Evolutionary conservation across 2,329 filamentous ascomycete species (phyloP).

Genomic region (Penicillium sp.): DNA sequence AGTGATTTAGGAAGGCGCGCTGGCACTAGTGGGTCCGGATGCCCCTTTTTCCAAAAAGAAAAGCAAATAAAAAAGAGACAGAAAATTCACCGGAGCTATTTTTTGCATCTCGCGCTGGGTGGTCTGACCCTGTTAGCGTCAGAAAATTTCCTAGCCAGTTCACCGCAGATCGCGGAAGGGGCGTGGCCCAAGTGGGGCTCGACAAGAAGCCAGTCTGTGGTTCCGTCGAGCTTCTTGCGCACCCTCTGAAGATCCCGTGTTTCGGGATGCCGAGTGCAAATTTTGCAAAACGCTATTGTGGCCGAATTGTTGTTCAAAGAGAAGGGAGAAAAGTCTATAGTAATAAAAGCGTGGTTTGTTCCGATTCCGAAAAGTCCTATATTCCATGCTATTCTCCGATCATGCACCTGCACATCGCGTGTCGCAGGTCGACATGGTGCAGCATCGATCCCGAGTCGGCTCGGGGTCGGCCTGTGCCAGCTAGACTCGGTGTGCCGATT

Average conservation of each 20-base stretch:
- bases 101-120: background rate
- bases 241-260: conserved; percentile 17
- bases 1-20: conserved; percentile 19
- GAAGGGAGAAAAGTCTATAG: too few species aligned
- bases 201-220: conserved; percentile 14
- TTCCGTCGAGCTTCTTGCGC: conserved; percentile 14
- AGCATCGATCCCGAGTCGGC: conserved; percentile 23
- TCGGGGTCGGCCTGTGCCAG: conserved; percentile 19
- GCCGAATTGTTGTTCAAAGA: too few species aligned
- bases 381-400: background rate
- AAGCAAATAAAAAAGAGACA: too few species aligned
- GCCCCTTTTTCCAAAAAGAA: conserved; percentile 4
- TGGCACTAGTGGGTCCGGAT: conserved; percentile 3
- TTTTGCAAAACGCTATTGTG: background rate
- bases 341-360: background rate
- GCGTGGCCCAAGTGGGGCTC: conserved; percentile 17
- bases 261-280: conserved; percentile 24
- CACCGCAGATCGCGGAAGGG: conserved; percentile 26
- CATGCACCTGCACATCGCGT: background rate
- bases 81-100: background rate
- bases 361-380: background rate
- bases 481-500: conserved; percentile 30
- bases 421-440: conserved; percentile 1
- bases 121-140: conserved; percentile 1
- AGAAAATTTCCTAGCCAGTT: conserved; percentile 14